These are phyloP conservation scores for Magnaporthiopsis poae DNA, from an alignment of 2,329 filamentous ascomycete species.

Conservation along the genomic window DNA sequence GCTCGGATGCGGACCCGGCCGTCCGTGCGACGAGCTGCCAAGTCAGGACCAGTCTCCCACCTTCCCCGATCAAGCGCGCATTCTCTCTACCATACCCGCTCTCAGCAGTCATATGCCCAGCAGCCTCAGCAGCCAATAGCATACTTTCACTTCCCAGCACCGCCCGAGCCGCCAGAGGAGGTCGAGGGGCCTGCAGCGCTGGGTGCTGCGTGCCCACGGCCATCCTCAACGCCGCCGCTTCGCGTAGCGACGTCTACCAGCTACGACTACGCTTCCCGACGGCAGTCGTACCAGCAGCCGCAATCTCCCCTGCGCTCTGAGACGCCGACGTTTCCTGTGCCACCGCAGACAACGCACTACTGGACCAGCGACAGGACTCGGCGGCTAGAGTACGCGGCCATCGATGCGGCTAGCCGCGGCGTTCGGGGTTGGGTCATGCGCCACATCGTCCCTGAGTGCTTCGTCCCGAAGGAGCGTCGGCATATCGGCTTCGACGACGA, in stretches of 20 bases:
- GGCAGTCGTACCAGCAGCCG: background rate
- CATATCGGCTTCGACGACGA: conserved; percentile 52
- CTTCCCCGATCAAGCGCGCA: conserved; percentile 18
- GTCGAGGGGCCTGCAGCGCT: conserved; percentile 8
- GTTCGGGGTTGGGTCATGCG: conserved; percentile 51
- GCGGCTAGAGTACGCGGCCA: conserved; percentile 55
- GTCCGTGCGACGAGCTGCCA: conserved; percentile 30
- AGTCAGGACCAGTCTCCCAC: conserved; percentile 24
- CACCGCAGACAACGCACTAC: conserved; percentile 53
- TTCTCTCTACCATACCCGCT: conserved; percentile 17
- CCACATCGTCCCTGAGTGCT: conserved; percentile 51
- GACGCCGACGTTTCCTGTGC: conserved; percentile 29
- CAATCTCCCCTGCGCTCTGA: conserved; percentile 12
- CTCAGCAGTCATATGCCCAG: conserved; percentile 14
- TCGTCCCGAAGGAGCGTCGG: conserved; percentile 40
- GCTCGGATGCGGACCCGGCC: conserved; percentile 27
- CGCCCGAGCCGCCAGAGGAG: conserved; percentile 25
- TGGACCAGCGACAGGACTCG: conserved; percentile 57
- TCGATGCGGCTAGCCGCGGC: conserved; percentile 51
- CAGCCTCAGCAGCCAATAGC: conserved; percentile 20
- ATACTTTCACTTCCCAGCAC: conserved; percentile 38
- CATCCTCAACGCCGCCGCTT: conserved; percentile 11
- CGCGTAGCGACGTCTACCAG: conserved; percentile 2
- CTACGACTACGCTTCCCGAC: conserved; percentile 9
- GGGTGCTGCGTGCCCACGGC: background rate